Percentiles rank a stretch among this genome's conserved stretches.
These are phyloP conservation scores for Candida tetrigidarum DNA, from an alignment of 1,139 yeast species.

Conservation along the genomic window DNA sequence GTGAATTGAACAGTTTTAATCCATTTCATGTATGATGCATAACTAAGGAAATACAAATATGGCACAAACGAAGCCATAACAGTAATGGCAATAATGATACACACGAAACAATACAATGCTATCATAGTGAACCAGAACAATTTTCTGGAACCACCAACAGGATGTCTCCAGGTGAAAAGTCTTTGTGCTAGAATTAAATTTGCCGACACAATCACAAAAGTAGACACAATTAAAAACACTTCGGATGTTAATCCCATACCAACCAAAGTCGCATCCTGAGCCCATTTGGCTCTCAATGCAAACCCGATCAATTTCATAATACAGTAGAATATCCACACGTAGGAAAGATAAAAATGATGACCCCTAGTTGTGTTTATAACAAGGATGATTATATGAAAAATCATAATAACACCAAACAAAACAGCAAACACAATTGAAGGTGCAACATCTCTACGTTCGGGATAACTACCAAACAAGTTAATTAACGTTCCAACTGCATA, in stretches of 20 bases:
- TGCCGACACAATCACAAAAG: slow-evolving; percentile 37
- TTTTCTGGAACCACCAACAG: slow-evolving; percentile 47
- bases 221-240: slow-evolving; percentile 37
- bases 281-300: slow-evolving; percentile 36
- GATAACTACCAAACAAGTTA: slow-evolving; percentile 43
- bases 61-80: slow-evolving; percentile 41
- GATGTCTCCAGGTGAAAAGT: slow-evolving; percentile 51
- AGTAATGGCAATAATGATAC: slow-evolving; percentile 34
- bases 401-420: slow-evolving; percentile 28
- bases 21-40: slow-evolving; percentile 25
- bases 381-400: slow-evolving; percentile 33
- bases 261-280: slow-evolving; percentile 27
- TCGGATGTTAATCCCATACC: slow-evolving; percentile 36
- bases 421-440: slow-evolving; percentile 38
- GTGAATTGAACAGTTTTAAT: slow-evolving; percentile 35
- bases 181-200: slow-evolving; percentile 48
- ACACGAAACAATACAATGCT: slow-evolving; percentile 33
- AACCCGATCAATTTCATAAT: slow-evolving; percentile 35
- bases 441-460: slow-evolving; percentile 29
- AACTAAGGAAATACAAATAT: slow-evolving; percentile 33
- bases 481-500: slow-evolving; percentile 25
- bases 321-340: slow-evolving; percentile 37
- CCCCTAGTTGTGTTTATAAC: slow-evolving; percentile 36
- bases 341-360: slow-evolving; percentile 38
- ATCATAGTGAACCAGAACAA: slow-evolving; percentile 43